Percentiles rank a stretch among this genome's conserved stretches.
Conservation (phyloP, 192 early-diverging fungal genomes). For the Podila verticillata region DNA sequence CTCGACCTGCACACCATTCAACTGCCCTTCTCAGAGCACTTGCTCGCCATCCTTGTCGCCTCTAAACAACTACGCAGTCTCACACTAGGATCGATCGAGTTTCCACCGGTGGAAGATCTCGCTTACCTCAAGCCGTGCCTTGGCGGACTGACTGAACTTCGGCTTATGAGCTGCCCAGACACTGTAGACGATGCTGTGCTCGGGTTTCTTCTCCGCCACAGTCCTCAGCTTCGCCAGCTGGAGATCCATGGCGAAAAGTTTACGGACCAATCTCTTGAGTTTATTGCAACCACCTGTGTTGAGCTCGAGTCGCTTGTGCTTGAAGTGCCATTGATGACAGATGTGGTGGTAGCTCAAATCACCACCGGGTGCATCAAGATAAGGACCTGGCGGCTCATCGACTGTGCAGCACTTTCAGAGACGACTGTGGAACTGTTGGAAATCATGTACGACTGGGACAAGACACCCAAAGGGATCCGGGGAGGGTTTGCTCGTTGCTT, state of each 20-base stretch:
- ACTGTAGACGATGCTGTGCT: conserved; percentile 21
- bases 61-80: conserved; percentile 16
- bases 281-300: conserved; percentile 24
- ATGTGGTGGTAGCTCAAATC: conserved; percentile 13
- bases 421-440: conserved; percentile 6
- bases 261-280: conserved; percentile 32
- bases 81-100: conserved; percentile 5
- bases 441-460: neutral
- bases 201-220: conserved; percentile 5
- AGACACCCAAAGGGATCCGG: neutral
- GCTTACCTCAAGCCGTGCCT: conserved; percentile 29
- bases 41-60: conserved; percentile 30
- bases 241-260: conserved; percentile 39
- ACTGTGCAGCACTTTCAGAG: conserved; percentile 16
- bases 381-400: conserved; percentile 19
- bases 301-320: conserved; percentile 23
- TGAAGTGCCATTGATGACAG: conserved; percentile 24
- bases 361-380: conserved; percentile 16
- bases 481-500: neutral
- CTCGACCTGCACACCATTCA: conserved; percentile 24
- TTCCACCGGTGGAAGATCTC: conserved; percentile 11
- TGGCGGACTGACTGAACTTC: conserved; percentile 9
- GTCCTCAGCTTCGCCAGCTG: conserved; percentile 16
- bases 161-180: conserved; percentile 20
- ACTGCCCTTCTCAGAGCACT: conserved; percentile 28